Evolutionary conservation across 1,284 basidiomycete species (phyloP).

Genomic region (Taiwanofungus camphoratus): DNA sequence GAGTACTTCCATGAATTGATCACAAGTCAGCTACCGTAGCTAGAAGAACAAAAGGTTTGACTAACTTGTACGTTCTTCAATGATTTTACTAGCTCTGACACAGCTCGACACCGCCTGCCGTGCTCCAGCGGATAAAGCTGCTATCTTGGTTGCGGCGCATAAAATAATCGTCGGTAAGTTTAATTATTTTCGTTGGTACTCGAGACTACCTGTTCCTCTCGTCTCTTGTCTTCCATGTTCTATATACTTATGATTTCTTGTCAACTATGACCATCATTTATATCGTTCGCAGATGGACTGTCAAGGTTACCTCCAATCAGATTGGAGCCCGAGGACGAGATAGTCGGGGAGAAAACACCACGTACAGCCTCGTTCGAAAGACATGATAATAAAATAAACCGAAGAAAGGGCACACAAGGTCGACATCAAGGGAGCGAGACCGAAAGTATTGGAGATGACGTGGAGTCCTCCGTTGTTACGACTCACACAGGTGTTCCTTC

Average conservation of each 20-base stretch:
- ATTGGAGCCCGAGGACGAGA: conserved; percentile 54
- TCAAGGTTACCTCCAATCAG: conserved; percentile 60
- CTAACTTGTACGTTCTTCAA: conserved; percentile 9
- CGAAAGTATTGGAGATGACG: not conserved
- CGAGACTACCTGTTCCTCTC: not conserved
- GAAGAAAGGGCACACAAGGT: conserved; percentile 17
- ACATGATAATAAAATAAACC: too few species aligned
- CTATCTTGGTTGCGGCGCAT: conserved; percentile 77
- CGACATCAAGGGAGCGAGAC: conserved; percentile 7
- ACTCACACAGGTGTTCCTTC: conserved; percentile 11
- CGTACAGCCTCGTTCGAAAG: conserved; percentile 27
- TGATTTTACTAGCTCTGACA: conserved; percentile 49
- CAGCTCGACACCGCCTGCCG: conserved; percentile 57
- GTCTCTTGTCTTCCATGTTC: not conserved
- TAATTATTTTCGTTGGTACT: not conserved
- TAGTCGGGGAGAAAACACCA: conserved; percentile 31
- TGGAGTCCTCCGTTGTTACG: too few species aligned
- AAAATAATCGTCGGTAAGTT: conserved; percentile 74
- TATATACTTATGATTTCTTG: not conserved
- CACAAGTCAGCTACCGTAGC: not conserved
- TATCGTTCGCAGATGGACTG: conserved; percentile 49
- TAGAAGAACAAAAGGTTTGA: not conserved
- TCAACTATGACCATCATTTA: not conserved
- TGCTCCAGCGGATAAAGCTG: conserved; percentile 75
- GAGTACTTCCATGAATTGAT: conserved; percentile 22